Conservation (phyloP, 805 yeast genomes). For the Myxozyma udenii region DNA sequence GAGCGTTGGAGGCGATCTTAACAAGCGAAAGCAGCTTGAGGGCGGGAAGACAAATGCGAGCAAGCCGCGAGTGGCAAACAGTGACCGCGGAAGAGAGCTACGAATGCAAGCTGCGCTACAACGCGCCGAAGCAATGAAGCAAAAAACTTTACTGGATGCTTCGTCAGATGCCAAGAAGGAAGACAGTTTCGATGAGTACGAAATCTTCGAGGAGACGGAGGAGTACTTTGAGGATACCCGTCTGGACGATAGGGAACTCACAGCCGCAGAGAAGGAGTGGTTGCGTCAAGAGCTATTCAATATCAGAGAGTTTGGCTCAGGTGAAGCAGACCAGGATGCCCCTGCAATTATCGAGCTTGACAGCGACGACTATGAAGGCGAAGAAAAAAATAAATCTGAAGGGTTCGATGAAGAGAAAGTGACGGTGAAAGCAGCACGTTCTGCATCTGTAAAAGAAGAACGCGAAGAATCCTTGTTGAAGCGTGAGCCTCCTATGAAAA, state of each 20-base stretch:
- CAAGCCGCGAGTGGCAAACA: conserved; percentile 25
- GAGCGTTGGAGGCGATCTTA: conserved; percentile 21
- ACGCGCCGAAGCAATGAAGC: conserved; percentile 34
- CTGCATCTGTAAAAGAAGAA: too few species aligned
- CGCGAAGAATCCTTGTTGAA: too few species aligned
- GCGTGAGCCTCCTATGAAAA: too few species aligned
- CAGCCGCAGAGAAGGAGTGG: conserved; percentile 29
- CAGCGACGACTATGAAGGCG: neutral
- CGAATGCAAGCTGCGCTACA: conserved; percentile 23
- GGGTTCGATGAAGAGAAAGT: neutral
- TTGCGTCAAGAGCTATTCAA: conserved; percentile 15
- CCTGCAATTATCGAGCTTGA: neutral
- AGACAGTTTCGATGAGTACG: conserved; percentile 30
- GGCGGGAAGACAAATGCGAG: conserved; percentile 25
- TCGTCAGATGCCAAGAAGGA: conserved; percentile 31
- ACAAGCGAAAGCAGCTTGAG: conserved; percentile 18
- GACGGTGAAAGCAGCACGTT: neutral
- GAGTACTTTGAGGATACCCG: conserved; percentile 44
- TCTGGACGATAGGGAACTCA: conserved; percentile 30
- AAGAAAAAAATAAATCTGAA: neutral
- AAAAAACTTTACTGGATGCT: conserved; percentile 32
- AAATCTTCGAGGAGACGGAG: conserved; percentile 27
- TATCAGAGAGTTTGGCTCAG: neutral
- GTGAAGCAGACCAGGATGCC: neutral
- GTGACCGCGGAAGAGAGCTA: conserved; percentile 25